Evolutionary conservation across 768 basidiomycete species (phyloP).

Genomic region (Favolaschia claudopus): DNA sequence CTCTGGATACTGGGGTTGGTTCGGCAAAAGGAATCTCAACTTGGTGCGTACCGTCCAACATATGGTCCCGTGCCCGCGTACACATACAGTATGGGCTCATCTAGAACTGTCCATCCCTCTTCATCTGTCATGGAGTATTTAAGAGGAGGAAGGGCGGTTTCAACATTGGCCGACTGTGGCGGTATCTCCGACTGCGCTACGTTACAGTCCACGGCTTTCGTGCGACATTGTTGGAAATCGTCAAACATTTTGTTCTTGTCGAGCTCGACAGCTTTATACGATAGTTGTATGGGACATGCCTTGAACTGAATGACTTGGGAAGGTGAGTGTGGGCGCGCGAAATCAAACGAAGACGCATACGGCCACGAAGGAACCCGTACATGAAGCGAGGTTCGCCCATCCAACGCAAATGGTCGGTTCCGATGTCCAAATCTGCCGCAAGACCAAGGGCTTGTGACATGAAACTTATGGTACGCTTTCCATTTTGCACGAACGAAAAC

Average conservation of each 20-base stretch:
- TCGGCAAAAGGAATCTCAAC: not conserved
- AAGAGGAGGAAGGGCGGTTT: constrained; percentile 52
- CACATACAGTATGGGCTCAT: constrained; percentile 72
- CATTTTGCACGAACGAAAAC: constrained; percentile 76
- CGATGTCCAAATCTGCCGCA: constrained; percentile 86
- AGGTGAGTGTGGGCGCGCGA: not conserved
- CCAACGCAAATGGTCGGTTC: constrained; percentile 86
- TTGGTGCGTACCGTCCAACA: constrained; percentile 59
- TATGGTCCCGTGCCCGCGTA: constrained; percentile 85
- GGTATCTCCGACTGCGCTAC: constrained; percentile 6
- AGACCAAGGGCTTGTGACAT: constrained; percentile 85
- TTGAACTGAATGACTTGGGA: constrained; percentile 63
- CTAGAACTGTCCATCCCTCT: constrained; percentile 76
- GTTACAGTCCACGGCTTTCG: constrained; percentile 24
- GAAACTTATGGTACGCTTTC: constrained; percentile 73
- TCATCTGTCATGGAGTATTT: constrained; percentile 49
- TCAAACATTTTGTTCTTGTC: constrained; percentile 80
- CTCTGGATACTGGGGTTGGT: not conserved
- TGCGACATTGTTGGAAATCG: constrained; percentile 49
- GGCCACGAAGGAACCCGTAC: constrained; percentile 72
- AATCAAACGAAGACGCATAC: constrained; percentile 46
- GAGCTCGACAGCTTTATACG: constrained; percentile 69
- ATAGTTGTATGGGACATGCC: constrained; percentile 73
- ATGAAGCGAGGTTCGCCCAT: constrained; percentile 86
- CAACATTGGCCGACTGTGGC: constrained; percentile 19